Evolutionary conservation across 148 eudicot species (phyloP).

Genomic region (Rhododendron ovatum): DNA sequence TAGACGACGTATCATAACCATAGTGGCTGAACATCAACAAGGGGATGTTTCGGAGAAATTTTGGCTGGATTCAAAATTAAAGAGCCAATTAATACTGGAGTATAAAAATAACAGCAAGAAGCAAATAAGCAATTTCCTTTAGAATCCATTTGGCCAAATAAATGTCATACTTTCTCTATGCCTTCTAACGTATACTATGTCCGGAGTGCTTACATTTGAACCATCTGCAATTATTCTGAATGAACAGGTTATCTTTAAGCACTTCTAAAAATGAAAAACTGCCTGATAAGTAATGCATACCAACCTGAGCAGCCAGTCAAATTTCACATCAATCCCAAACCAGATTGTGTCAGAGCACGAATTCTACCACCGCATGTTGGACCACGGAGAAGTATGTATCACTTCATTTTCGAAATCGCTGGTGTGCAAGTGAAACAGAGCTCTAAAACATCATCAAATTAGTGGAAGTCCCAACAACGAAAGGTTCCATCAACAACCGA

Average conservation of each 20-base stretch:
- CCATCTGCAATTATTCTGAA: not conserved
- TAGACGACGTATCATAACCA: not conserved
- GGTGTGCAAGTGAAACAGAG: not conserved
- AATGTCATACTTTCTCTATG: not conserved
- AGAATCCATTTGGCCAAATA: not conserved
- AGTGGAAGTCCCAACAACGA: constrained; percentile 78
- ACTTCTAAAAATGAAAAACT: not conserved
- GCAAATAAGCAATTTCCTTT: not conserved
- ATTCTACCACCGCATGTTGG: not conserved
- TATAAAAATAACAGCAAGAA: not conserved
- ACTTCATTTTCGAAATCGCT: not conserved
- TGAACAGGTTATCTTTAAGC: not conserved
- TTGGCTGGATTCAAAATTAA: not conserved
- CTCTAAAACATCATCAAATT: constrained; percentile 83
- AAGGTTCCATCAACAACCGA: constrained; percentile 89
- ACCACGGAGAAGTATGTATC: not conserved
- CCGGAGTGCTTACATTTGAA: not conserved
- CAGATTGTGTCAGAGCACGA: not conserved
- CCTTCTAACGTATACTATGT: not conserved
- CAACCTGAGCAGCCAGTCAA: constrained; percentile 2
- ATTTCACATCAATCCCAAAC: not conserved
- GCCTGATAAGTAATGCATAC: not conserved
- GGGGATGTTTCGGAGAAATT: not conserved
- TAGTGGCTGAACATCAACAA: not conserved
- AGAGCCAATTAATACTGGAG: not conserved